Evolutionary conservation across 768 basidiomycete species (phyloP), one percentile per base, ranked within the genome.

Genomic region (Suillus alpinus): DNA sequence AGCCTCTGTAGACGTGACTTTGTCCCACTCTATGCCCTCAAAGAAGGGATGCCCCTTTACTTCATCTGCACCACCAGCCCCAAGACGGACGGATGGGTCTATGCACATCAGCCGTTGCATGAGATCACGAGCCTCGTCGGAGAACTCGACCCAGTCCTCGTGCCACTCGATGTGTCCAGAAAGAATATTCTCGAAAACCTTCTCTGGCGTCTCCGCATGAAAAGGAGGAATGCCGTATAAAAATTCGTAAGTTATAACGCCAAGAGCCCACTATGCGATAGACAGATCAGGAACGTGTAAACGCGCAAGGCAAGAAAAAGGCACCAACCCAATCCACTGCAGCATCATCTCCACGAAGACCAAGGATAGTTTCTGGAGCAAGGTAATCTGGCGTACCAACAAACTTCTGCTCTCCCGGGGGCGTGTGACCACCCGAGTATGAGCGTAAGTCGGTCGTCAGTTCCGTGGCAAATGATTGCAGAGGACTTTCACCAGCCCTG

Each of bases 351-450:
- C 93, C 92, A 46, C 95, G 91, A 63, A 98, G 82, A 57, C 97
- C 97, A 59, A 98, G 85, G 61, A 98, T 96, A 7, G 90, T 94
- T 75, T 96, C 94, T 1, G 95, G 95, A 14, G 95, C 95, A 46
- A 98, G 83, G 73, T 99, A 99, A 73, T 99, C 96, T 4, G 96
- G 96, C 4, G 96, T 99, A 23, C 96, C 96, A 29, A 96, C 96
- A 68, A 98, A 95, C 75, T 94, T 94, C 76, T 94, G 92, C 62
- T 94, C 92, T 18, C 88, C 87, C 18, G 88, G 87, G 20, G 91
- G 89, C 2, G 91, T 90, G 7, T 83, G 80, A 29, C 81, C 77
- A 4, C 73, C 73, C 1, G 74, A 73, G 75, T 94, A 88, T 34
- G 91, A 92, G 31, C 91, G 84, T 40, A 94, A 77, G 71, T 93